Percentiles rank a stretch among this genome's conserved stretches.
phyloP scores from a whole-genome alignment of 306 rosid genomes.

The Prunus fruticosa region DNA sequence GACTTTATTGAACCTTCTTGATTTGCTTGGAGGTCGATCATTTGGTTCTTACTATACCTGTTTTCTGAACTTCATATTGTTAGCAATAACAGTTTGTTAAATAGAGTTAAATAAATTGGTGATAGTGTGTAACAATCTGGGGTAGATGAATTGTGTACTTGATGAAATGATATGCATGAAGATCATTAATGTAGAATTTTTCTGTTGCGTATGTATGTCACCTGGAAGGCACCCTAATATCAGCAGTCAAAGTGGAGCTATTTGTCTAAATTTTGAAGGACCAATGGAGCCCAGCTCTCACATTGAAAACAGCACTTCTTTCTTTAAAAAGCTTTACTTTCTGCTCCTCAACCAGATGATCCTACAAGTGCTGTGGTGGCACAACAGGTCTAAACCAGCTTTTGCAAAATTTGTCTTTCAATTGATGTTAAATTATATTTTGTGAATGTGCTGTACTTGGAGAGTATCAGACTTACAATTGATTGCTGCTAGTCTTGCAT shows the following conservation, averaged over 20 bases:
- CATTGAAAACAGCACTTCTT: conserved; percentile 96
- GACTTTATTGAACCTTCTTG: background rate
- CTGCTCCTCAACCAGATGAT: conserved; percentile 98
- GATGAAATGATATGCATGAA: background rate
- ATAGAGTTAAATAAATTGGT: background rate
- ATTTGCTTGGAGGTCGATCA: background rate
- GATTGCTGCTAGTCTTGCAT: conserved; percentile 12
- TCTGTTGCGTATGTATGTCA: conserved; percentile 18
- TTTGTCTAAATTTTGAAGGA: conserved; percentile 94
- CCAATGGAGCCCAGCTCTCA: conserved; percentile 99
- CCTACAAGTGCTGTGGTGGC: conserved; percentile 99
- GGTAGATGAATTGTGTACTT: background rate
- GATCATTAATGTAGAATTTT: conserved; percentile 21
- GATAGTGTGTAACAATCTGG: background rate
- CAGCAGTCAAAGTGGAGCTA: conserved; percentile 99
- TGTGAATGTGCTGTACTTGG: conserved; percentile 1
- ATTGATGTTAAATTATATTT: conserved; percentile 5
- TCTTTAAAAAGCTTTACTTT: conserved; percentile 96
- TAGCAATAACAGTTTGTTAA: background rate
- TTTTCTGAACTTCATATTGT: background rate
- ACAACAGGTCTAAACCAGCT: conserved; percentile 60
- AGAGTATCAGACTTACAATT: background rate
- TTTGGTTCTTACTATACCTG: background rate
- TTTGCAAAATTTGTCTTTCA: conserved; percentile 4
- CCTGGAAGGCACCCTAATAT: conserved; percentile 94